These are phyloP conservation scores for Nitzschia sp. DNA, from an alignment of 108 stramenopile genomes.

Conservation along the genomic window DNA sequence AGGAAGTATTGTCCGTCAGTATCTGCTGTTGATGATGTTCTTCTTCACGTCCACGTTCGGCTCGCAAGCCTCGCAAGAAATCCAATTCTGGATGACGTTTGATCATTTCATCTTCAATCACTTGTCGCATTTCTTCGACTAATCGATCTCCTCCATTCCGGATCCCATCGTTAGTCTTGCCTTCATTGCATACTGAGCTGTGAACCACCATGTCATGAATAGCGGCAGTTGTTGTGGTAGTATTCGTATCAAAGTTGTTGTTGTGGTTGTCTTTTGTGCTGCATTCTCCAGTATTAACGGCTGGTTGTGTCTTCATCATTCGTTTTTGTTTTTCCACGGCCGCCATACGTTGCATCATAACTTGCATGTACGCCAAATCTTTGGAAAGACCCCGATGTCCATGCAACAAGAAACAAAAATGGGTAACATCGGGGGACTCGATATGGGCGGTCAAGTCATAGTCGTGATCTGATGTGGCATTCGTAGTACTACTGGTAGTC, in stretches of 20 bases:
- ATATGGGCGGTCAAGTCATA: conserved; percentile 1
- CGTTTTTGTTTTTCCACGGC: conserved; percentile 9
- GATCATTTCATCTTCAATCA: conserved; percentile 54
- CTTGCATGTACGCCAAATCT: conserved; percentile 51
- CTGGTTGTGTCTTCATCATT: not conserved
- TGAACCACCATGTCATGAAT: conserved; percentile 63
- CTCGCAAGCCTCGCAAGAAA: not conserved
- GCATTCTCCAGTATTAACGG: not conserved
- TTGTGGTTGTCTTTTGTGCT: not conserved
- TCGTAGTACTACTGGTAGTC: too few relatives aligned
- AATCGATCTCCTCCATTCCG: conserved; percentile 72
- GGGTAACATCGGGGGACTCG: conserved; percentile 23
- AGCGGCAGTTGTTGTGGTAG: not conserved
- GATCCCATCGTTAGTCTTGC: conserved; percentile 79
- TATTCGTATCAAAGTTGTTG: not conserved
- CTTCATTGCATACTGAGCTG: conserved; percentile 68
- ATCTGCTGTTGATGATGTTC: not conserved
- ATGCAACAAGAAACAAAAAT: conserved; percentile 63
- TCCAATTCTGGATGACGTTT: conserved; percentile 17
- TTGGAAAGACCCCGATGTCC: conserved; percentile 49
- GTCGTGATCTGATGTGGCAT: not conserved
- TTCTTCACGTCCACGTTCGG: not conserved
- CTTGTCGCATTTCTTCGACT: conserved; percentile 64
- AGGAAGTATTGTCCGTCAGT: not conserved
- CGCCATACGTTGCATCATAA: conserved; percentile 31